A percentile compares a stretch with the other conserved stretches of the same genome.
Conservation (phyloP, 179 eudicot species). For the Spergularia azorica region DNA sequence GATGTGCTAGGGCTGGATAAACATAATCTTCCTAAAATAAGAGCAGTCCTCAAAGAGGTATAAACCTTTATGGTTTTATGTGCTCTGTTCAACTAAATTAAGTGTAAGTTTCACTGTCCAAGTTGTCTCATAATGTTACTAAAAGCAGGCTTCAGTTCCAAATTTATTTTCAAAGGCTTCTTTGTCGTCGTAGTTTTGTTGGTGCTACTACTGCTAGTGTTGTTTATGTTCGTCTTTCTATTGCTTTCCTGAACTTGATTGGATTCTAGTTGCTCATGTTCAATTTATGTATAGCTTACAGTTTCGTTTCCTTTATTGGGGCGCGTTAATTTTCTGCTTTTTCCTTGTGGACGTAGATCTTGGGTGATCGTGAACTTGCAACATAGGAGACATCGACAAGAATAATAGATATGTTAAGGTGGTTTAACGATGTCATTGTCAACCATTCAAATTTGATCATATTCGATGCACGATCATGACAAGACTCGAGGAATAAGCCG, state of each 20-base stretch:
- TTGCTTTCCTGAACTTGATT: not conserved
- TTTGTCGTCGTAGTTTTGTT: too few relatives aligned
- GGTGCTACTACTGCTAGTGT: too few relatives aligned
- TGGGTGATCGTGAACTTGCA: constrained; percentile 46
- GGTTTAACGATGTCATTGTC: too few relatives aligned
- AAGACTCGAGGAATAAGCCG: too few relatives aligned
- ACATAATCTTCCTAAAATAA: constrained; percentile 40
- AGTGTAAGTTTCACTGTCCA: not conserved
- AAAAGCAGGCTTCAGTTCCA: constrained; percentile 3
- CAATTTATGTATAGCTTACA: too few relatives aligned
- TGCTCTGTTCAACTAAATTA: not conserved
- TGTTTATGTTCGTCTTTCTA: too few relatives aligned
- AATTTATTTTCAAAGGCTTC: not conserved
- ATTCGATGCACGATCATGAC: too few relatives aligned
- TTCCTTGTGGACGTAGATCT: constrained; percentile 26
- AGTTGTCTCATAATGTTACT: not conserved
- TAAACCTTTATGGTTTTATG: not conserved
- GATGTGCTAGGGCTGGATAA: constrained; percentile 40
- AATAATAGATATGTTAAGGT: constrained; percentile 42
- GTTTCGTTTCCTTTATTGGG: not conserved
- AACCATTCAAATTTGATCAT: too few relatives aligned
- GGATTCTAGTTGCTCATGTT: not conserved
- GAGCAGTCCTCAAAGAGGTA: constrained; percentile 49
- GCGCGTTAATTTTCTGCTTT: not conserved
- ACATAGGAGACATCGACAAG: constrained; percentile 40